These are phyloP conservation scores for Cyberlindnera veronae DNA, from an alignment of 805 yeast species.

Conservation along the genomic window DNA sequence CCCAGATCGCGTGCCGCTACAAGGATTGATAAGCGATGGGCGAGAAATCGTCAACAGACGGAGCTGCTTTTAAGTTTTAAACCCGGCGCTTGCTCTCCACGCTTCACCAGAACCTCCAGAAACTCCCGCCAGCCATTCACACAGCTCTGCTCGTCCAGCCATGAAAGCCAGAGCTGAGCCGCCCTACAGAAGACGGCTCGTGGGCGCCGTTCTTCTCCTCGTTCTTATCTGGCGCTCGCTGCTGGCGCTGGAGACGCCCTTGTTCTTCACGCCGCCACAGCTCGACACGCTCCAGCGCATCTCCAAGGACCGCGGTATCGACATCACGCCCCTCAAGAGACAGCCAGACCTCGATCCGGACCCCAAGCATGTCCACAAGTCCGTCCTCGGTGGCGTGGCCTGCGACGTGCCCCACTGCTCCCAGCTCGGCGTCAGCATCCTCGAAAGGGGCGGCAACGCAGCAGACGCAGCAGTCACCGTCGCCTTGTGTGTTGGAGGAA, in stretches of 20 bases:
- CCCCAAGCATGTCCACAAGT: slow-evolving; percentile 22
- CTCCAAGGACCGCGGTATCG: slow-evolving; percentile 32
- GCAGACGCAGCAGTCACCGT: slow-evolving; percentile 93
- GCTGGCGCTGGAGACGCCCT: neutral
- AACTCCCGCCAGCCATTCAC: too few relatives aligned
- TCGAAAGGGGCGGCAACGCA: slow-evolving; percentile 58
- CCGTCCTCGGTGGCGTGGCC: slow-evolving; percentile 24
- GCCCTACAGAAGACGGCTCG: neutral
- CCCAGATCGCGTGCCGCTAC: too few relatives aligned
- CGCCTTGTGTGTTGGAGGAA: slow-evolving; percentile 81
- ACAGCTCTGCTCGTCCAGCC: too few relatives aligned
- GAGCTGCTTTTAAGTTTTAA: too few relatives aligned
- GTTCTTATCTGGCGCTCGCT: slow-evolving; percentile 7
- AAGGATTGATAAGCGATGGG: too few relatives aligned
- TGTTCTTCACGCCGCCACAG: neutral
- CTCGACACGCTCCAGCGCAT: slow-evolving; percentile 6
- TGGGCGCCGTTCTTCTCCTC: neutral
- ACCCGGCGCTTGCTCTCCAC: too few relatives aligned
- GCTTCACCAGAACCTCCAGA: too few relatives aligned
- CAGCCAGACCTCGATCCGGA: slow-evolving; percentile 36
- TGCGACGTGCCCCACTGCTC: slow-evolving; percentile 35
- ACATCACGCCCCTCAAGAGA: slow-evolving; percentile 34
- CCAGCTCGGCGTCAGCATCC: slow-evolving; percentile 31
- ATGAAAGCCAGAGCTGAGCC: neutral
- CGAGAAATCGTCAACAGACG: too few relatives aligned